Evolutionary conservation across 176 grass and related monocot genomes (phyloP), one percentile per base, ranked within the genome.

Genomic region (Thalia dealbata): DNA sequence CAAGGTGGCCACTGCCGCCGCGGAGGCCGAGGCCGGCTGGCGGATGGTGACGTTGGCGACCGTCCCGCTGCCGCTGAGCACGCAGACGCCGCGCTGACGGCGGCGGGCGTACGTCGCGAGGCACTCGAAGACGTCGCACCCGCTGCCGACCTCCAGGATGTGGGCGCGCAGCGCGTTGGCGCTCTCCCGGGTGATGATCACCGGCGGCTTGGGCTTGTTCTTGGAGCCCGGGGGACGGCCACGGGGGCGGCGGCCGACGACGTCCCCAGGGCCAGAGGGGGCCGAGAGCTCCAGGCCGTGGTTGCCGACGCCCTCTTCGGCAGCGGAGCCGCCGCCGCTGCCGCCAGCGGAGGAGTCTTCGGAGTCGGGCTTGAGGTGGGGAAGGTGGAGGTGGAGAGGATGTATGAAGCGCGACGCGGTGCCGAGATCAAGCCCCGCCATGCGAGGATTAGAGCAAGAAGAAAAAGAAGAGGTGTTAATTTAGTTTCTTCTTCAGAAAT

Each of bases 171-270:
- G 92, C 56, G 92, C 87, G 82, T 96, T 96, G n/a, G 92, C 86
- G 69, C 92, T 92, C 80, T 96, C 92, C 23, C 92, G 75, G 18
- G 89, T 96, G 64, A 96, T 92, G 86, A 96, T 96, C 77, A 96
- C 92, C 13, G 92, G 92, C 4, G 89, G 89, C 74, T 92, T 96
- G 5, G 92, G 92, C 81, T 89, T 96, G 86, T 96, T 96, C 82
- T 92, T 96, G 43, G 92, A 96, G 0, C 92, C 92, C 18, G 84
- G 64, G 0, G 92, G 92, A 0, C 92, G 87, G 61, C 92, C 92
- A 9, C 92, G 89, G 0, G 89, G 89, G 3, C 92, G 84, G 18
- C 89, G 86, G 0, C 44, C 82, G 19, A 84, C 80, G 45, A 84
- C n/a, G 14, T 96, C 86, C 6, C 86, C 79, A 9, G 76, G 76